Percentiles rank a stretch among this genome's conserved stretches.
Evolutionary conservation across 331 rosid genomes (phyloP).

Genomic region (Prunus yedoensis): DNA sequence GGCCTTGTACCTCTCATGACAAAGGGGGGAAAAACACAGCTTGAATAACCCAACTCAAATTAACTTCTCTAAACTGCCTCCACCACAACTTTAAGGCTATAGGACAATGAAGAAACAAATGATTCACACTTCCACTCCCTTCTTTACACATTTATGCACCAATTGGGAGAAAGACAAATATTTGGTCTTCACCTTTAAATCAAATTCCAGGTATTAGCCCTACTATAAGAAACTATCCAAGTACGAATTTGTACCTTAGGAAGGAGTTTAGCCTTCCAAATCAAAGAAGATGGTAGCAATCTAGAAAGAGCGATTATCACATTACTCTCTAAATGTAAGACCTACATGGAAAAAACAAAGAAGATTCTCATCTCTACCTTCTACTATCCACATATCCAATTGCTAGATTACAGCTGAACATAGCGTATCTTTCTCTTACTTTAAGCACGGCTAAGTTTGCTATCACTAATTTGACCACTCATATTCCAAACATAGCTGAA

Average conservation of each 20-base stretch:
- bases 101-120: neutral
- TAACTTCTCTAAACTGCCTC: too few species aligned
- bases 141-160: neutral
- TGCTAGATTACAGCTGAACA: neutral
- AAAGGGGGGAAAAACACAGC: too few species aligned
- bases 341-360: too few species aligned
- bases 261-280: too few species aligned
- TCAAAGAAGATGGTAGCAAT: neutral
- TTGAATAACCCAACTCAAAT: too few species aligned
- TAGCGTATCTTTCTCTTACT: neutral
- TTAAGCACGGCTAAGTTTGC: neutral
- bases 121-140: neutral
- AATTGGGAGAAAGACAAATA: neutral
- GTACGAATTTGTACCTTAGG: neutral
- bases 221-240: neutral
- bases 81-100: neutral
- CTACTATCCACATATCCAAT: too few species aligned
- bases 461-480: too few species aligned
- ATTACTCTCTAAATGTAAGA: neutral
- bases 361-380: too few species aligned
- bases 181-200: neutral
- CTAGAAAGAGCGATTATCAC: neutral
- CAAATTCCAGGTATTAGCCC: neutral
- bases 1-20: too few species aligned
- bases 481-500: too few species aligned